Percentiles rank a stretch among this genome's conserved stretches.
Conservation (phyloP, 208 protist genomes). For the Wallacemonas sp. region DNA sequence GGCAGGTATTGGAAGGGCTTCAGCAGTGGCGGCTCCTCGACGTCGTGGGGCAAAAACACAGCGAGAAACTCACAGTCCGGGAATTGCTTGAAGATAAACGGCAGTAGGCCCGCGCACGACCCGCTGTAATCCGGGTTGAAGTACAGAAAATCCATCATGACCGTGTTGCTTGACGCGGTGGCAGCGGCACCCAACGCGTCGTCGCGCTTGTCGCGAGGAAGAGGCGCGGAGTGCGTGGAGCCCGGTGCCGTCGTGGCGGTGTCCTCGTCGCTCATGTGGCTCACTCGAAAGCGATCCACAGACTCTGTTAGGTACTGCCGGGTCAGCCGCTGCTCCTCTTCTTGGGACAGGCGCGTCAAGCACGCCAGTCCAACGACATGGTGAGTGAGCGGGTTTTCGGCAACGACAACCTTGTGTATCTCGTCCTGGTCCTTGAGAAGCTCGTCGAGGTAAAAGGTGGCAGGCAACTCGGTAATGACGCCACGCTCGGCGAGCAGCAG, state of each 20-base stretch:
- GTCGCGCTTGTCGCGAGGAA: not conserved
- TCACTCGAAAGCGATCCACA: not conserved
- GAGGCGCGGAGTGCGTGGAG: conserved; percentile 7
- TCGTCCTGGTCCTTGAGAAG: conserved; percentile 80
- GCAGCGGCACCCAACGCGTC: not conserved
- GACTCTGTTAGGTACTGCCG: conserved; percentile 76
- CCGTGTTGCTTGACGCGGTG: conserved; percentile 29
- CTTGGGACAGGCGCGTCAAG: conserved; percentile 36
- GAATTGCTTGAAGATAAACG: conserved; percentile 75
- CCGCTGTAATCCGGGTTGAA: conserved; percentile 73
- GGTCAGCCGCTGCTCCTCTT: conserved; percentile 65
- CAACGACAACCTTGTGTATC: conserved; percentile 74
- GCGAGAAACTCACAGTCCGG: conserved; percentile 67
- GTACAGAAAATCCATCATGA: conserved; percentile 83
- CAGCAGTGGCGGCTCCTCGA: conserved; percentile 75
- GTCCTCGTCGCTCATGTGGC: conserved; percentile 50
- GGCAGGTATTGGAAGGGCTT: conserved; percentile 72
- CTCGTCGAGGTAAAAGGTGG: conserved; percentile 87
- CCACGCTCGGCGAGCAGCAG: conserved; percentile 64
- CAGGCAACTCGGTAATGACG: conserved; percentile 69
- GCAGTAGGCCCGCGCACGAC: conserved; percentile 60
- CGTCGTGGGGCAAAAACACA: conserved; percentile 67
- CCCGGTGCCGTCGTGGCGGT: not conserved
- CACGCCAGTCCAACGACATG: conserved; percentile 80
- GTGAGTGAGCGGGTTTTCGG: conserved; percentile 74